Conservation (phyloP, 192 early-diverging fungal species). For the Chytriomyces sp. region DNA sequence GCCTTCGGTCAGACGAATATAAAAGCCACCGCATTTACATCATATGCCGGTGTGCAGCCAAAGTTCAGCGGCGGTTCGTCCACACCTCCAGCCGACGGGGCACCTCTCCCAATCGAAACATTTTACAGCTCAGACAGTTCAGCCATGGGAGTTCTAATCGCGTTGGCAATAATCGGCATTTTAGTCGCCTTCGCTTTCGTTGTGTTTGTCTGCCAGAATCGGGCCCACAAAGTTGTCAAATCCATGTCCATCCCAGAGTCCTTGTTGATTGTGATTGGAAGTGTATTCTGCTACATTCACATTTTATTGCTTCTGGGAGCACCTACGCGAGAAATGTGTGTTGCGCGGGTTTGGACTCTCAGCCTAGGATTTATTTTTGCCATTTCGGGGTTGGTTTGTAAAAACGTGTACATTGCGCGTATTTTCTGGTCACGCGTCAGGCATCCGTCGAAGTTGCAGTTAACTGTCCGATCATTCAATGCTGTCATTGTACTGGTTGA, state of each 20-base stretch:
- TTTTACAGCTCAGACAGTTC: not conserved
- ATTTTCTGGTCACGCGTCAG: not conserved
- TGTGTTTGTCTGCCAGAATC: not conserved
- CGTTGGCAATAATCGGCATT: not conserved
- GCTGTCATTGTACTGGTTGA: not conserved
- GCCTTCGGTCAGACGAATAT: conserved; percentile 20
- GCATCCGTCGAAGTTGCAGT: not conserved
- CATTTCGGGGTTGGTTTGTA: conserved; percentile 4
- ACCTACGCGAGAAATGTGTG: not conserved
- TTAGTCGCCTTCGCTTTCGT: not conserved
- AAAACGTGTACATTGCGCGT: conserved; percentile 11
- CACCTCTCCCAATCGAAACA: not conserved
- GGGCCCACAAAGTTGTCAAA: not conserved
- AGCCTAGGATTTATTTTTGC: not conserved
- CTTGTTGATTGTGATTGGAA: not conserved
- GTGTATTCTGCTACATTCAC: not conserved
- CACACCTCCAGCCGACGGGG: conserved; percentile 11
- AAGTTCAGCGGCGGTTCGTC: conserved; percentile 2
- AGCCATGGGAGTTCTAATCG: not conserved
- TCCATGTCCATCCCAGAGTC: not conserved
- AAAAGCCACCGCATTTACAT: not conserved
- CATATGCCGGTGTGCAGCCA: not conserved
- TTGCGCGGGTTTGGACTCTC: not conserved
- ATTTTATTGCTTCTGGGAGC: not conserved
- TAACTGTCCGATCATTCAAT: not conserved